These are phyloP conservation scores for Vinca minor DNA, from an alignment of 257 asterid genomes.

Conservation along the genomic window DNA sequence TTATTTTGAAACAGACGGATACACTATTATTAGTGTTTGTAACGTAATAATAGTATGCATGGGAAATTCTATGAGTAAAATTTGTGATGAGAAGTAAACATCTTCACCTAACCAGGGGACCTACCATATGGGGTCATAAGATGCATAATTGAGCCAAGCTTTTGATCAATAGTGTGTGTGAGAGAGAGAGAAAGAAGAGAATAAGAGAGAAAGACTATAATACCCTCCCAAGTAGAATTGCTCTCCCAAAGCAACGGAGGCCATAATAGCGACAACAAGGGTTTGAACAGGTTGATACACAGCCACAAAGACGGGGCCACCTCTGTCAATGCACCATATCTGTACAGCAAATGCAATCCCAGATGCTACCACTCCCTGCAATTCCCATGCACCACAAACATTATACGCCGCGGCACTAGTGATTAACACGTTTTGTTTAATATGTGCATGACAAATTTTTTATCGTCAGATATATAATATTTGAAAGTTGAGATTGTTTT, in stretches of 20 bases:
- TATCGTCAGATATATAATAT: too few species aligned
- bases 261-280: constrained; percentile 82
- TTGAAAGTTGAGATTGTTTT: too few species aligned
- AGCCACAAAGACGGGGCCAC: constrained; percentile 98
- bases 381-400: too few species aligned
- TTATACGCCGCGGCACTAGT: too few species aligned
- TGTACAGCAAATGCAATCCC: constrained; percentile 99
- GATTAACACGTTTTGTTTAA: too few species aligned
- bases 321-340: constrained; percentile 98
- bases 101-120: constrained; percentile 14
- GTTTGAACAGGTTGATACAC: constrained; percentile 99
- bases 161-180: too few species aligned
- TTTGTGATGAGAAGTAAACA: constrained; percentile 2
- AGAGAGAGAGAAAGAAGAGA: background rate
- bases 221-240: constrained; percentile 96
- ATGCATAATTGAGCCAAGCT: constrained; percentile 19
- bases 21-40: too few species aligned
- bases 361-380: constrained; percentile 97
- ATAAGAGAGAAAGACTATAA: background rate
- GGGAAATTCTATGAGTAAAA: too few species aligned
- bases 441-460: too few species aligned
- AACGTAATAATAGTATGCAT: too few species aligned
- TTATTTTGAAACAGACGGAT: too few species aligned
- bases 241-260: constrained; percentile 72
- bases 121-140: constrained; percentile 17